Evolutionary conservation across 768 basidiomycete genomes (phyloP), one percentile per base, ranked within the genome.

Genomic region (Naganishia onofrii): DNA sequence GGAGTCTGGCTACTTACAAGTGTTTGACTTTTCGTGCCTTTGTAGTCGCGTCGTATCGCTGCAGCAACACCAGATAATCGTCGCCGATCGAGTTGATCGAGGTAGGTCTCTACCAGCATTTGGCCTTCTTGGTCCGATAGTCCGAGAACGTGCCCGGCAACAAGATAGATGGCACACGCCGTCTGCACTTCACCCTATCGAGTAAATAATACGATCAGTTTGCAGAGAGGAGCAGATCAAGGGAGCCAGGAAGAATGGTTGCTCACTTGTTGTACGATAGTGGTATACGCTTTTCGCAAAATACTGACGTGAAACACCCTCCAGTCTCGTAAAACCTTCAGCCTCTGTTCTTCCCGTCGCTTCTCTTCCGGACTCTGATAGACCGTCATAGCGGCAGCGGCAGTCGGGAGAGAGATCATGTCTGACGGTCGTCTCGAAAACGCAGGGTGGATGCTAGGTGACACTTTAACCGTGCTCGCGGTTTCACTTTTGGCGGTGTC

Each of bases 61-160:
- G 71, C 71, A 0, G 71, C 57, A 15, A 66, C 60, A 10, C 55
- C 63, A 28, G 53, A 52, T n/a, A 72, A 42, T 4, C 67, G 67
- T 7, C 56, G 52, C 0, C 71, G 71, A 21, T 72, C 71, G 5
- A 72, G 52, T 19, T 63, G 67, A 29, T 64, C 71, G 21, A 72
- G 60, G 36, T 72, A 72, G 2, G 67, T 17, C n/a, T 65, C 58
- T 26, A 68, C 29, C 21, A 72, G 26, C 48, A 60, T 67, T n/a
- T 60, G 34, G 21, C 51, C 52, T 42, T 54, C 57, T 44, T 57
- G 34, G 15, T 68, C 42, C 3, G 60, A 34, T 36, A 67, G 23
- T 17, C 38, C 55, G 17, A 72, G 29, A 29, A 48, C 21, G 6
- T 31, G 26, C 0, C 38, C 48, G 4, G 67, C 57, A 31, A 68